These are phyloP conservation scores for Isochrysis galbana DNA, from an alignment of 78 protist genomes.

Conservation along the genomic window DNA sequence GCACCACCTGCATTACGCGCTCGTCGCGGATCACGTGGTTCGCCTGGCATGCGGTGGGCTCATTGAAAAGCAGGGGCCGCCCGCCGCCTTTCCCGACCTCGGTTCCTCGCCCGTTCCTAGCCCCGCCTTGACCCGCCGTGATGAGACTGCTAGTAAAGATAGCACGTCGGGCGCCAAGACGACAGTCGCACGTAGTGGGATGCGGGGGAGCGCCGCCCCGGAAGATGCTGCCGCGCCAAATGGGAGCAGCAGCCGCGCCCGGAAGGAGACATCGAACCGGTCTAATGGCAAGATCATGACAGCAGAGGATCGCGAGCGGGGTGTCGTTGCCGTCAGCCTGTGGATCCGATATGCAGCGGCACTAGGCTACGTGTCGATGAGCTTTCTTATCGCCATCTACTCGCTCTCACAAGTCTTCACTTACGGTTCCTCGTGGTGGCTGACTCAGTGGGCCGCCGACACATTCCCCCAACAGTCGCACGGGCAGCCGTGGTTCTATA, in stretches of 20 bases:
- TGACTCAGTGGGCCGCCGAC: constrained; percentile 25
- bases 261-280: too few relatives aligned
- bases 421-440: constrained; percentile 32
- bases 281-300: constrained; percentile 6
- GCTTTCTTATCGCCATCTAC: background rate
- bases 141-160: too few relatives aligned
- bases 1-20: constrained; percentile 2
- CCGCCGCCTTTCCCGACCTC: background rate
- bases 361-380: background rate
- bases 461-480: background rate
- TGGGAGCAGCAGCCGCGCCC: background rate
- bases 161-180: too few relatives aligned
- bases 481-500: constrained; percentile 26
- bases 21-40: background rate
- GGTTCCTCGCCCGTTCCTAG: background rate
- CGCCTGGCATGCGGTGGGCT: background rate
- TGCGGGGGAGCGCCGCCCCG: background rate
- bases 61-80: background rate
- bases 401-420: background rate
- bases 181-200: too few relatives aligned
- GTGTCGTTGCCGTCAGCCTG: constrained; percentile 8
- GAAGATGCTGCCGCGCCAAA: background rate
- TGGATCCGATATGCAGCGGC: constrained; percentile 12
- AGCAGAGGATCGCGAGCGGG: constrained; percentile 34
- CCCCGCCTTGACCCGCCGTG: background rate